phyloP scores from a whole-genome alignment of 768 basidiomycete genomes.

The Clitopilus passeckerianus region DNA sequence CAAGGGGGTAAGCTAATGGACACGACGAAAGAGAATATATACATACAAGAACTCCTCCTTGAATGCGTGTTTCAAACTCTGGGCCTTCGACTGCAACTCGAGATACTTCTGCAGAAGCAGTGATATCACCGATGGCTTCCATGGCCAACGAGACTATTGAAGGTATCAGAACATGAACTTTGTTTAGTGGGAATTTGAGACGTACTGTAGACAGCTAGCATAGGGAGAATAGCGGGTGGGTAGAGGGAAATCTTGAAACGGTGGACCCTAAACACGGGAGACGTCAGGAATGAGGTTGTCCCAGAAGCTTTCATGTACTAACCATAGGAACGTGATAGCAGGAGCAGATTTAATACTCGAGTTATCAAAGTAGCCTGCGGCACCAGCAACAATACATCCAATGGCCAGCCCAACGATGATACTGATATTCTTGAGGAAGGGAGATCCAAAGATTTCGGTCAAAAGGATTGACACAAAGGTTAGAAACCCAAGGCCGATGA shows the following conservation, averaged over 20 bases:
- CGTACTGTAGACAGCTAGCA: slow-evolving; percentile 32
- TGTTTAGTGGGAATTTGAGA: neutral
- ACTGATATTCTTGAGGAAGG: slow-evolving; percentile 78
- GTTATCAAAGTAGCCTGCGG: slow-evolving; percentile 71
- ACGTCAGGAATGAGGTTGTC: neutral
- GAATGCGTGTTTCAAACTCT: slow-evolving; percentile 78
- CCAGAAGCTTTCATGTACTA: slow-evolving; percentile 1
- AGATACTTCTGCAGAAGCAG: slow-evolving; percentile 80
- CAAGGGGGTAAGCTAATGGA: slow-evolving; percentile 17
- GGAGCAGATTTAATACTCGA: slow-evolving; percentile 64
- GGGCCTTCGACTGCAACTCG: slow-evolving; percentile 66
- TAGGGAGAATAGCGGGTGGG: slow-evolving; percentile 56
- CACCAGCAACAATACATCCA: slow-evolving; percentile 79
- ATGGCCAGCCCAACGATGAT: slow-evolving; percentile 73
- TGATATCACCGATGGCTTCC: slow-evolving; percentile 85
- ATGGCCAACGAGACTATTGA: slow-evolving; percentile 61
- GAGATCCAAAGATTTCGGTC: slow-evolving; percentile 79
- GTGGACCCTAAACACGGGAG: slow-evolving; percentile 45
- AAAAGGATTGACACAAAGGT: slow-evolving; percentile 74
- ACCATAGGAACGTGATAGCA: slow-evolving; percentile 80
- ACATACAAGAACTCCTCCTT: slow-evolving; percentile 71
- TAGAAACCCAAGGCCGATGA: slow-evolving; percentile 84
- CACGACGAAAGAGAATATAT: slow-evolving; percentile 16
- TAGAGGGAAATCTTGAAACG: slow-evolving; percentile 76
- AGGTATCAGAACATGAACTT: neutral